Evolutionary conservation across 1,139 yeast genomes (phyloP), one percentile per base, ranked within the genome.

Genomic region (Lodderomyces margitis): DNA sequence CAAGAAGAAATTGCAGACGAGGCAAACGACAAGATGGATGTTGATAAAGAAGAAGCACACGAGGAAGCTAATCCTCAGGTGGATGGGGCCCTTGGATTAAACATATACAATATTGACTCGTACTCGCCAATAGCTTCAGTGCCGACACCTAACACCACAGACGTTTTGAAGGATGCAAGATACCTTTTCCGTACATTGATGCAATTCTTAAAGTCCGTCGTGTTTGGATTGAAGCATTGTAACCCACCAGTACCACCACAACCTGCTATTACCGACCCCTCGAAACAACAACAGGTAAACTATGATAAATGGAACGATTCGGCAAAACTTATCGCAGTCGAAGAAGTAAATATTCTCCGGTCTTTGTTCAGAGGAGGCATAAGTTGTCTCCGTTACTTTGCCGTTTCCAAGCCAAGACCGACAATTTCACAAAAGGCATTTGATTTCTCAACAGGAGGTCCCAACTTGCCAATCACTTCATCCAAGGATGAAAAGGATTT

Each of bases 401-500:
- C 76, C 64, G 89, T 53, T 59, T 69, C 83, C 4, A 78, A 64
- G 59, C 74, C 70, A 36, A 70, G 70, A 38, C 63, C 66, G 30
- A 54, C 58, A 2, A 53, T 60, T 19, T 62, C 68, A 42, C 62
- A 74, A 24, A 74, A 76, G 44, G 69, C 79, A 7, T 79, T 85
- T 58, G 96, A 87, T 55, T 75, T 84, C 25, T 66, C 75, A 8
- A 69, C 74, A 6, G 80, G 87, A 16, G 89, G 89, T 2, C 91
- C 95, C 5, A 85, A 83, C 47, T 65, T 87, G 38, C 95, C 96
- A 4, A 85, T 87, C 5, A 81, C 91, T 2, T 86, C 95, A 1
- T 83, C 95, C 1, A 89, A 88, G 52, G 98, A 91, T 56, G 97
- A 91, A 48, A 89, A 92, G 53, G 98, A 94, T 53, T 70, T 91